Base-by-base conservation (phyloP, 148 eudicot species). In the Heliamphora exappendiculata region DNA sequence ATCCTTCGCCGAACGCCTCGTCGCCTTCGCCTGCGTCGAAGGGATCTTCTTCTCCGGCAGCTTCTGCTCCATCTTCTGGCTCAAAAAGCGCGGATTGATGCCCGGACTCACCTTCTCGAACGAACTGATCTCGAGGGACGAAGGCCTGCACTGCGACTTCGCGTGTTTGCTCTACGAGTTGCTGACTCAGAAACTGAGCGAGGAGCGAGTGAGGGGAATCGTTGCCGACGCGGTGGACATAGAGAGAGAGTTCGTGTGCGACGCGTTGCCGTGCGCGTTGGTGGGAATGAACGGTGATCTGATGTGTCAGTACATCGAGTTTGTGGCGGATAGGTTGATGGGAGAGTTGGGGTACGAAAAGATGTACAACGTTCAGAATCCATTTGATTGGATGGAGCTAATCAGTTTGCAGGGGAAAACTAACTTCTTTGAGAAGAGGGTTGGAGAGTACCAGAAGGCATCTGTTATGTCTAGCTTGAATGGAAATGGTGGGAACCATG, bases 371-470 rank as follows among this genome's bases (percentile, higher is more conserved):
- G 80, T 44, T 2, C 66, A 31, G 68, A 77, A 77, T 4, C 80
- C 80, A 16, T 77, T 78, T n/a, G 80, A 78, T 70, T 78, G 80
- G 80, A 78, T 75, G 78, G 78, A 75, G 70, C 59, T 75, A 45
- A 75, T 75, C 10, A 75, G 78, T n/a, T 47, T 75, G 53, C 75
- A 78, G 36, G 80, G 80, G 51, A 78, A 78, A 59, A 78, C 80
- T 6, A 78, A 78, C 22, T 78, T 70, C 34, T 78, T 72, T 0
- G 76, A 72, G 76, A 81, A 77, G 71, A 76, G 80, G 62, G 83
- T 81, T 10, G 83, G 80, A 16, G 80, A 81, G 45, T 76, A 81
- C 49, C 83, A 81, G 80, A 71, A 81, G 66, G 83, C 83, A 29
- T 76, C 80, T 17, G 83, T 81, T n/a, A 81, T 81, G 83, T 34